phyloP scores from a whole-genome alignment of 495 filamentous ascomycete genomes.

The Aspergillus wentii region DNA sequence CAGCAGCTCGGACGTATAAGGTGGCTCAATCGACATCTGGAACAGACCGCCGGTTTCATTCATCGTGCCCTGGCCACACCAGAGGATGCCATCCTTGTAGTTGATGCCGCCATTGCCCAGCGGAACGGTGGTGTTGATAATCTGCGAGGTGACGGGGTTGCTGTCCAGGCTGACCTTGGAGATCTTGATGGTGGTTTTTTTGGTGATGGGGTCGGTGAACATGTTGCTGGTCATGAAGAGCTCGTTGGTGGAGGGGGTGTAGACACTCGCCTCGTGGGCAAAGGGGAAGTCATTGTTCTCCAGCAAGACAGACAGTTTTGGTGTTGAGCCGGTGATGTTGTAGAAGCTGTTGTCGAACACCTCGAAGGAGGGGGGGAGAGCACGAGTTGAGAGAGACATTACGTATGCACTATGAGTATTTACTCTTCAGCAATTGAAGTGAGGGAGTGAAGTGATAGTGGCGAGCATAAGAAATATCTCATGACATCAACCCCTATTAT shows the following conservation, averaged over 20 bases:
- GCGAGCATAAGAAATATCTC: too few species aligned
- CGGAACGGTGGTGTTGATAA: slow-evolving; percentile 39
- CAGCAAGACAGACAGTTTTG: slow-evolving; percentile 31
- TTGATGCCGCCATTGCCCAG: slow-evolving; percentile 55
- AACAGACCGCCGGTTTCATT: slow-evolving; percentile 45
- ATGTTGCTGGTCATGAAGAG: slow-evolving; percentile 59
- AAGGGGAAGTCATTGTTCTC: slow-evolving; percentile 35
- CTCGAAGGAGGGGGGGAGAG: slow-evolving; percentile 19
- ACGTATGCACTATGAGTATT: too few species aligned
- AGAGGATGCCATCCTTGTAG: slow-evolving; percentile 33
- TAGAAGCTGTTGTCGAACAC: slow-evolving; percentile 31
- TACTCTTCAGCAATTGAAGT: too few species aligned
- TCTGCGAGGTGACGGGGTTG: slow-evolving; percentile 27
- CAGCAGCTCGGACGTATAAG: slow-evolving; percentile 26
- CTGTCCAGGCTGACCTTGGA: slow-evolving; percentile 25
- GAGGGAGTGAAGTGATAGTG: too few species aligned
- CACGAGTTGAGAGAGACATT: too few species aligned
- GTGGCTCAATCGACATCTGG: slow-evolving; percentile 23
- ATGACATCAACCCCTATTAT: too few species aligned
- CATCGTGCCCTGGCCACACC: slow-evolving; percentile 50
- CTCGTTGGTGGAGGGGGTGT: slow-evolving; percentile 40
- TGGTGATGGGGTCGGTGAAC: slow-evolving; percentile 22
- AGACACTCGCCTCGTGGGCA: slow-evolving; percentile 62
- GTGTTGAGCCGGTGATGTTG: slow-evolving; percentile 28
- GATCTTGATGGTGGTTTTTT: slow-evolving; percentile 31